Conservation (phyloP, 257 asterid genomes). For the Gentiana dahurica region DNA sequence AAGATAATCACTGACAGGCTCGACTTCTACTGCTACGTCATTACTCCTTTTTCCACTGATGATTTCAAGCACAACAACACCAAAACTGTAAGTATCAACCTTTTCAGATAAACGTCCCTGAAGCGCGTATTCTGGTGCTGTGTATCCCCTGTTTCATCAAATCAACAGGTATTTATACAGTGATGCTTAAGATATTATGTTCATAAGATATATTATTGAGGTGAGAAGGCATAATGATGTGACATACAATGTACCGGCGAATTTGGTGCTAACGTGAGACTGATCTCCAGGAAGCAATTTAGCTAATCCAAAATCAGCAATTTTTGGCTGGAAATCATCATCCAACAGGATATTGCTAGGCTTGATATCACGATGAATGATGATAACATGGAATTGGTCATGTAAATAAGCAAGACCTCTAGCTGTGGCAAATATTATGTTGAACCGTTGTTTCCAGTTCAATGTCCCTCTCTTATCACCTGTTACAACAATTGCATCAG, state of each 20-base stretch:
- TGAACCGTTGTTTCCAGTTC: slow-evolving; percentile 67
- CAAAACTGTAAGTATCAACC: slow-evolving; percentile 76
- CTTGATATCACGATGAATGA: slow-evolving; percentile 76
- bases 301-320: slow-evolving; percentile 79
- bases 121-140: slow-evolving; percentile 81
- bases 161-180: too few relatives aligned
- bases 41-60: slow-evolving; percentile 58
- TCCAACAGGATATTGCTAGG: slow-evolving; percentile 63
- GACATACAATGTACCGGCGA: slow-evolving; percentile 84
- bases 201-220: too few relatives aligned
- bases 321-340: slow-evolving; percentile 50
- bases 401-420: slow-evolving; percentile 75
- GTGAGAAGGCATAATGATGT: neutral
- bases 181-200: too few relatives aligned
- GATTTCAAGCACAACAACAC: slow-evolving; percentile 58
- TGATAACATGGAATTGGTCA: slow-evolving; percentile 57
- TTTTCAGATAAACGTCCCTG: slow-evolving; percentile 80
- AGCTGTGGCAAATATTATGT: slow-evolving; percentile 64
- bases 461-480: slow-evolving; percentile 58
- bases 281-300: slow-evolving; percentile 66
- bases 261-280: slow-evolving; percentile 75
- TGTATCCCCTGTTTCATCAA: slow-evolving; percentile 51
- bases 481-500: slow-evolving; percentile 3
- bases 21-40: slow-evolving; percentile 35
- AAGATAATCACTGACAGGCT: slow-evolving; percentile 48